These are phyloP conservation scores for Umbilicus rupestris DNA, from an alignment of 164 flowering plant species.

Conservation along the genomic window DNA sequence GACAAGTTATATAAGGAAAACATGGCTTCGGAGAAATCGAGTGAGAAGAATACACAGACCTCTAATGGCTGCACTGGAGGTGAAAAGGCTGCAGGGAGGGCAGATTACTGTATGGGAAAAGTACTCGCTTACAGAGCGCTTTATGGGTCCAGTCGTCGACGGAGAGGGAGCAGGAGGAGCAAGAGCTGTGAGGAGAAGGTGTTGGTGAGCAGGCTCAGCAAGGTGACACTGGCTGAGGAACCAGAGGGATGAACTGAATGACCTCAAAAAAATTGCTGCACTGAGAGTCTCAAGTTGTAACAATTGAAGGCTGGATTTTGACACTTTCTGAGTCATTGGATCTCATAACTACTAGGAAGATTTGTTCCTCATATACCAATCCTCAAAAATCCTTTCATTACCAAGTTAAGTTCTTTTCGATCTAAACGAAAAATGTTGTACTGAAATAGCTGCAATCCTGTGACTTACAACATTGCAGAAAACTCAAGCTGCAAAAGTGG, in stretches of 20 bases:
- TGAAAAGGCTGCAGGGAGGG: constrained; percentile 8
- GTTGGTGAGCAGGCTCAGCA: constrained; percentile 53
- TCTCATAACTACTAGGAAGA: too few species aligned
- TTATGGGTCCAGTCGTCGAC: constrained; percentile 26
- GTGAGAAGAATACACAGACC: constrained; percentile 14
- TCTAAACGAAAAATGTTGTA: too few species aligned
- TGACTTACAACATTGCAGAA: not conserved
- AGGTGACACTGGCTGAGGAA: constrained; percentile 34
- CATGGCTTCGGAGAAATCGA: constrained; percentile 25
- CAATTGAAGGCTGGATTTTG: not conserved
- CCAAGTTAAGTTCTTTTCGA: too few species aligned
- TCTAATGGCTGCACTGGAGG: constrained; percentile 12
- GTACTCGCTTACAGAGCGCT: constrained; percentile 47
- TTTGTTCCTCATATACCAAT: too few species aligned
- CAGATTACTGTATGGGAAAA: constrained; percentile 20
- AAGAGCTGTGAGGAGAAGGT: constrained; percentile 19
- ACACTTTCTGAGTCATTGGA: too few species aligned
- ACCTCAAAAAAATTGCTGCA: not conserved
- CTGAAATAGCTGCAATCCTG: too few species aligned
- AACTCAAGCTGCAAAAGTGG: constrained; percentile 35
- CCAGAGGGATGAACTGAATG: constrained; percentile 9
- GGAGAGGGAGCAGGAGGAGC: constrained; percentile 24
- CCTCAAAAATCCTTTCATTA: too few species aligned
- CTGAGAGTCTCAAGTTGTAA: not conserved
- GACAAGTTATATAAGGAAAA: not conserved